These are phyloP conservation scores for Gleditsia sinensis DNA, from an alignment of 306 rosid genomes.

Conservation along the genomic window DNA sequence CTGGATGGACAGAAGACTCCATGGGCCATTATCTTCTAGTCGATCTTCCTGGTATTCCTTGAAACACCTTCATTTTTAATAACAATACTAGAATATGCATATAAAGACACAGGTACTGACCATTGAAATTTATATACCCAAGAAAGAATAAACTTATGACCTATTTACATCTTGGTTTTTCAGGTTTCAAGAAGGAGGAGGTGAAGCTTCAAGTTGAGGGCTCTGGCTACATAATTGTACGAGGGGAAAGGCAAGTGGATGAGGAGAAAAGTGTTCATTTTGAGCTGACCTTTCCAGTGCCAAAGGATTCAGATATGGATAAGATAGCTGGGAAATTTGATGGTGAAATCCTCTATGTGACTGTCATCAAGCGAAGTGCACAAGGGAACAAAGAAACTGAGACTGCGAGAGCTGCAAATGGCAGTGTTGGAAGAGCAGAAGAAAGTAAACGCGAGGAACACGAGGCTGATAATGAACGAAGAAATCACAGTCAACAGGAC, in stretches of 20 bases:
- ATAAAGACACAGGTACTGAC: neutral
- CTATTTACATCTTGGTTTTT: conserved; percentile 14
- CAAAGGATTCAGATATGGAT: conserved; percentile 48
- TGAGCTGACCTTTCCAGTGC: conserved; percentile 45
- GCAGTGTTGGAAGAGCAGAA: conserved; percentile 20
- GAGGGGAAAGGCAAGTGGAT: conserved; percentile 54
- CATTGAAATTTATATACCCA: too few relatives aligned
- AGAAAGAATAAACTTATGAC: neutral
- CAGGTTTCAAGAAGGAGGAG: conserved; percentile 65
- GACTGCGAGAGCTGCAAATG: conserved; percentile 15
- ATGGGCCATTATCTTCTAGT: conserved; percentile 60
- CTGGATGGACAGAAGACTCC: conserved; percentile 64
- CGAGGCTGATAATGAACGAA: neutral
- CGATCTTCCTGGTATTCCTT: conserved; percentile 71
- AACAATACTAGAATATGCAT: conserved; percentile 17
- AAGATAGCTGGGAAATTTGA: conserved; percentile 59
- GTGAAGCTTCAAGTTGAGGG: conserved; percentile 50
- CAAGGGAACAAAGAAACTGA: conserved; percentile 38
- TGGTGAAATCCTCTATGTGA: conserved; percentile 57
- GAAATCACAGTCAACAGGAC: conserved; percentile 16
- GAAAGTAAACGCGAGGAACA: conserved; percentile 24
- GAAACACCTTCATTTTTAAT: neutral
- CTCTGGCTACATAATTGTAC: conserved; percentile 41
- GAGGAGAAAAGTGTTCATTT: conserved; percentile 43
- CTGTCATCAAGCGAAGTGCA: conserved; percentile 46